phyloP scores from a whole-genome alignment of 305 asterid genomes.

The Ilex paraguariensis region DNA sequence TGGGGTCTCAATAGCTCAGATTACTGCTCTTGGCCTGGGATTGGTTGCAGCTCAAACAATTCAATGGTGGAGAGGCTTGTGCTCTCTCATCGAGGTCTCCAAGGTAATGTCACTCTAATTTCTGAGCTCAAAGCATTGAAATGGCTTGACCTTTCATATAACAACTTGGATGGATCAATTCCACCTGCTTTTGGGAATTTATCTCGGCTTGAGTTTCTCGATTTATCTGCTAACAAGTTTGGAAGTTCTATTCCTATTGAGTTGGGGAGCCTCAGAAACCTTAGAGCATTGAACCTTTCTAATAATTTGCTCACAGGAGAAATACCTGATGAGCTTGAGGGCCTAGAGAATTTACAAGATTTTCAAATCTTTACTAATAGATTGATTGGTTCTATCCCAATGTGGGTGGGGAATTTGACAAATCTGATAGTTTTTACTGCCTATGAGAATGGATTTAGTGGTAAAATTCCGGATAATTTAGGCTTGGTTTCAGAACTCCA shows the following conservation, averaged over 20 bases:
- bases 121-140: conserved; percentile 71
- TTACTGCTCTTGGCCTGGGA: conserved; percentile 71
- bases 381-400: conserved; percentile 74
- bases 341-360: conserved; percentile 48
- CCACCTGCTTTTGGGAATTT: conserved; percentile 62
- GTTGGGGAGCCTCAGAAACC: conserved; percentile 49
- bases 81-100: conserved; percentile 59
- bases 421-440: conserved; percentile 63
- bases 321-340: conserved; percentile 65
- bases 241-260: conserved; percentile 61
- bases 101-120: conserved; percentile 77
- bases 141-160: conserved; percentile 80
- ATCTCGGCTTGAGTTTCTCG: conserved; percentile 76
- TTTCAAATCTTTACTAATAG: conserved; percentile 63
- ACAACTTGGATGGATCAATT: conserved; percentile 65
- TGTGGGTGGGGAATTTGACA: conserved; percentile 71
- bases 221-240: conserved; percentile 76
- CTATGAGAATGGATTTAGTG: conserved; percentile 81
- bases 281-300: conserved; percentile 69
- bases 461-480: conserved; percentile 60
- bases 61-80: conserved; percentile 69
- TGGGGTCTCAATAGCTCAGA: conserved; percentile 59
- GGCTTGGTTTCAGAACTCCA: conserved; percentile 56
- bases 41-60: conserved; percentile 65
- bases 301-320: conserved; percentile 47